Evolutionary conservation across 345 rosid genomes (phyloP).

Genomic region (Stellera chamaejasme): DNA sequence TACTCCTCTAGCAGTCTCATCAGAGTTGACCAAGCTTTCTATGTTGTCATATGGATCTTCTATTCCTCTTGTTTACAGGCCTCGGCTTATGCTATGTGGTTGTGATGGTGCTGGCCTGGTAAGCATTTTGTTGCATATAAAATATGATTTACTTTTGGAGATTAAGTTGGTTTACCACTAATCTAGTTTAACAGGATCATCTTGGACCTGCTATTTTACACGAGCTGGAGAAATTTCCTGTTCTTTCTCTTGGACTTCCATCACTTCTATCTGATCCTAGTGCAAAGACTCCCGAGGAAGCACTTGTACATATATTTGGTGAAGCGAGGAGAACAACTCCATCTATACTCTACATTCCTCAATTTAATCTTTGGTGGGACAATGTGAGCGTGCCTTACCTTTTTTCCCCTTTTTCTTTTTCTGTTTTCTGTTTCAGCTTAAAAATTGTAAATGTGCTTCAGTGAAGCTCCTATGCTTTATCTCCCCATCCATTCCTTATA

Average conservation of each 20-base stretch:
- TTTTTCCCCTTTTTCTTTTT: neutral
- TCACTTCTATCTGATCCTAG: slow-evolving; percentile 98
- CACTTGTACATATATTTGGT: slow-evolving; percentile 93
- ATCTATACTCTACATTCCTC: slow-evolving; percentile 84
- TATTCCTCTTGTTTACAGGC: slow-evolving; percentile 92
- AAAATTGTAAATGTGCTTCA: too few species aligned
- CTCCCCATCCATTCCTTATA: slow-evolving; percentile 5
- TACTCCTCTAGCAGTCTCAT: slow-evolving; percentile 57
- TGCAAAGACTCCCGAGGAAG: slow-evolving; percentile 99
- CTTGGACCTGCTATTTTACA: slow-evolving; percentile 97
- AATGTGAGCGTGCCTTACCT: slow-evolving; percentile 47
- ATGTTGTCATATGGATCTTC: slow-evolving; percentile 93
- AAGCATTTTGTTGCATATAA: slow-evolving; percentile 32
- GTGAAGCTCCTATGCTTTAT: neutral
- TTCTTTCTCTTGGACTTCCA: slow-evolving; percentile 94
- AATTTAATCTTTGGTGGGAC: slow-evolving; percentile 98
- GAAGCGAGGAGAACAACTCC: slow-evolving; percentile 98
- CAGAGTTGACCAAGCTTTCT: slow-evolving; percentile 78
- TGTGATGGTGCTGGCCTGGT: slow-evolving; percentile 95
- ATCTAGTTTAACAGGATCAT: slow-evolving; percentile 90
- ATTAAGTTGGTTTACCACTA: slow-evolving; percentile 59
- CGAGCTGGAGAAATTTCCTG: slow-evolving; percentile 95
- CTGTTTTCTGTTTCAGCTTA: too few species aligned
- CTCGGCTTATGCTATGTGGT: slow-evolving; percentile 82
- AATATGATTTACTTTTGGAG: slow-evolving; percentile 15